These are phyloP conservation scores for Apiospora phragmitis DNA, from an alignment of 2,329 filamentous ascomycete genomes.

Conservation along the genomic window DNA sequence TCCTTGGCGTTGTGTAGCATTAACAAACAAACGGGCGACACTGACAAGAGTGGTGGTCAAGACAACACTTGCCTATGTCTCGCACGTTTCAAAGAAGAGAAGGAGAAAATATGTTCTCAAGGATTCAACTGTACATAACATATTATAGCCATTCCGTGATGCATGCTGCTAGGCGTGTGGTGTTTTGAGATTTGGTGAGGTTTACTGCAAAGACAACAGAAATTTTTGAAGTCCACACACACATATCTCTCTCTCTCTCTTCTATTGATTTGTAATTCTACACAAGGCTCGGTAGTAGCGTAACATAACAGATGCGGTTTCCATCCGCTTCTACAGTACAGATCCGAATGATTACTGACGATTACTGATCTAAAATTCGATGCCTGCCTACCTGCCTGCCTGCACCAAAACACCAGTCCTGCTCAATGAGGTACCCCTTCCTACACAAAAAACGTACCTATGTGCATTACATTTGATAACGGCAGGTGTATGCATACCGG, in stretches of 20 bases:
- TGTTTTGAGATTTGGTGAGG: neutral
- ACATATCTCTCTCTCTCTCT: neutral
- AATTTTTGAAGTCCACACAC: neutral
- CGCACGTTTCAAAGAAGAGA: neutral
- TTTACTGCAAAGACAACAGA: neutral
- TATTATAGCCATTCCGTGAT: neutral
- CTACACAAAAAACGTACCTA: neutral
- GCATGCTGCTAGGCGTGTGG: neutral
- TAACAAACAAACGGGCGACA: neutral
- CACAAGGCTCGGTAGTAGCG: neutral
- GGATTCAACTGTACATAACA: neutral
- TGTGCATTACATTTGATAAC: neutral
- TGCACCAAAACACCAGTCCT: neutral
- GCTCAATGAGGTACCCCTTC: neutral
- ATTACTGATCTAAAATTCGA: neutral
- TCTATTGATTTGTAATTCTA: conserved; percentile 5
- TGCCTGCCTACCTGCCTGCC: neutral
- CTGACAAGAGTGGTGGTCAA: neutral
- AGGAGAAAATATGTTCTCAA: neutral
- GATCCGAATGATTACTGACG: neutral
- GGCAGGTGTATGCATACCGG: neutral
- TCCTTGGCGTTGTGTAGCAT: neutral
- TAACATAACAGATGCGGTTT: neutral
- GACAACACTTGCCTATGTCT: neutral
- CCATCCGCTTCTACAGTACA: neutral